Evolutionary conservation across 148 eudicot species (phyloP), one percentile per base, ranked within the genome.

Genomic region (Chenopodium berlandieri): DNA sequence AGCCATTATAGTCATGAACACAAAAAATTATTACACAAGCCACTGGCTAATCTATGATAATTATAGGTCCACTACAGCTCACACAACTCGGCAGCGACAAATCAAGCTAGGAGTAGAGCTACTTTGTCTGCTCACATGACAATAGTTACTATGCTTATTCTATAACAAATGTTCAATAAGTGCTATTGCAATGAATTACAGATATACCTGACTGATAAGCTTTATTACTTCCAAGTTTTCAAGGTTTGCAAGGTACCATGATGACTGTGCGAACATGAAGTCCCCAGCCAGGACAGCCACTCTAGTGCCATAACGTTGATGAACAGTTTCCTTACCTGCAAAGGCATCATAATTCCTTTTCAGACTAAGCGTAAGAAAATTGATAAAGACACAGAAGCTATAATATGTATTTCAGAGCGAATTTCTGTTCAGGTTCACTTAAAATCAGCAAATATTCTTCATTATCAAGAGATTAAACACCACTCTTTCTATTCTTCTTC

Each of bases 191-290:
- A 68, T n/a, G 37, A 63, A 52, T 9, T 76, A 10, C 14, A 75
- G 11, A 64, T 30, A 37, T 87, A 95, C 98, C 93, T 95, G 97
- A 84, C 98, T 95, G 81, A 95, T 93, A 73, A 95, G 97, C 90
- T 95, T 95, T 79, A 95, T 93, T 78, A 95, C 97, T 85, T 91
- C 97, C 73, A 95, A 85, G 77, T 93, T 95, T 86, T 93, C 98
- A 31, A 95, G 98, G 82, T 95, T 95, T 50, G 98, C 98, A 22
- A 95, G 92, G 86, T 91, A 95, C 98, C 98, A 95, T 75, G 98
- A 95, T 31, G 98, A 92, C 75, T 95, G 98, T 14, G 98, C 98
- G 85, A 95, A 95, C 98, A 95, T 93, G 84, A 95, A 95, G 84
- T 95, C 98, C 22, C 98, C 98, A 27, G 97, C 97, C 58, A 95